Percentiles rank a stretch among this genome's conserved stretches.
Evolutionary conservation across 768 basidiomycete species (phyloP).

Genomic region (Hericium coralloides): DNA sequence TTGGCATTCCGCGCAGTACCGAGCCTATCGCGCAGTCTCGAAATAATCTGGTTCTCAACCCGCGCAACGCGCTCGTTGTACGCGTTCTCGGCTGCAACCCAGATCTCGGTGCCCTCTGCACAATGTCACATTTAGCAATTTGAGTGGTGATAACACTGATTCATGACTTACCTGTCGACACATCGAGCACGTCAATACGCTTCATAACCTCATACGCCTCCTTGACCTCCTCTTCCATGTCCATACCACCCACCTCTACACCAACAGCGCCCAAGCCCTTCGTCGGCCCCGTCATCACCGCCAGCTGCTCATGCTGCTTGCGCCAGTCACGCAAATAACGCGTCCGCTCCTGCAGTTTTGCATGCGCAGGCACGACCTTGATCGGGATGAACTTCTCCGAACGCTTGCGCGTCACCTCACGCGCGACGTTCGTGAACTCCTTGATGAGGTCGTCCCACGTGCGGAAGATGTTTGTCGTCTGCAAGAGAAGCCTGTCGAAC

Average conservation of each 20-base stretch:
- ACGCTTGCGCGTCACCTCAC: conserved; percentile 87
- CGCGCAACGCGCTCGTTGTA: conserved; percentile 97
- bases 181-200: conserved; percentile 92
- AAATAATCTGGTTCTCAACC: conserved; percentile 98
- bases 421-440: conserved; percentile 60
- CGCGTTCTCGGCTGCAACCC: conserved; percentile 94
- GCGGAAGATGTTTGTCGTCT: conserved; percentile 56
- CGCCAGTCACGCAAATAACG: conserved; percentile 87
- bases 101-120: conserved; percentile 92
- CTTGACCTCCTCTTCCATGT: conserved; percentile 97
- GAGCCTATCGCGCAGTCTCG: conserved; percentile 80
- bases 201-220: conserved; percentile 97
- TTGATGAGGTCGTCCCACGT: conserved; percentile 60
- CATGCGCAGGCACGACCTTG: conserved; percentile 87
- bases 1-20: conserved; percentile 96
- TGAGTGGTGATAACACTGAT: no score
- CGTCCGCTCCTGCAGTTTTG: conserved; percentile 81
- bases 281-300: conserved; percentile 94
- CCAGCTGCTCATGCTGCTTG: conserved; percentile 95
- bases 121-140: no score
- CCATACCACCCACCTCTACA: conserved; percentile 79
- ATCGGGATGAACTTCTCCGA: conserved; percentile 93
- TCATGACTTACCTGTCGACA: conserved; percentile 63
- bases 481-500: conserved; percentile 77
- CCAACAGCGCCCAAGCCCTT: conserved; percentile 71